Evolutionary conservation across 1,284 basidiomycete species (phyloP).

Genomic region (Coriolopsis trogii): DNA sequence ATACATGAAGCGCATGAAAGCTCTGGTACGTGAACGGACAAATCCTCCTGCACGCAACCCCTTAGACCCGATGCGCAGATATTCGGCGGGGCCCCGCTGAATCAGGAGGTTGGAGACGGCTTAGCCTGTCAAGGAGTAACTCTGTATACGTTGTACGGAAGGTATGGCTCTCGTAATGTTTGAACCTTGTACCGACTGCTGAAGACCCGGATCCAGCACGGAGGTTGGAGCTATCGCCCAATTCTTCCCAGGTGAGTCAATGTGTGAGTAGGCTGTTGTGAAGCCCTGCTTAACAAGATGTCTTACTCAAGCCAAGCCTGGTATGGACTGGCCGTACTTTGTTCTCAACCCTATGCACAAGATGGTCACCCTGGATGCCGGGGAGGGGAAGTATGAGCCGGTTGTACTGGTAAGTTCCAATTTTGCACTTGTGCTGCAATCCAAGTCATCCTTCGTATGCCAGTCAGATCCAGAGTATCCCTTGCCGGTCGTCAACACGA

Average conservation of each 20-base stretch:
- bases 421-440: background rate
- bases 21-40: background rate
- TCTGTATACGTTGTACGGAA: constrained; percentile 3
- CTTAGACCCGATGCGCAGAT: background rate
- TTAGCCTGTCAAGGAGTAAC: background rate
- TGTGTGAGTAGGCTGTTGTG: background rate
- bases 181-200: constrained; percentile 12
- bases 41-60: background rate
- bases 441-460: background rate
- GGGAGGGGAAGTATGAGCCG: constrained; percentile 4
- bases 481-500: constrained; percentile 3
- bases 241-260: background rate
- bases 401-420: constrained; percentile 1
- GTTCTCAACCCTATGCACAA: background rate
- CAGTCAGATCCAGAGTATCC: constrained; percentile 2
- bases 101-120: constrained; percentile 4
- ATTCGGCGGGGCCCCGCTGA: constrained; percentile 9
- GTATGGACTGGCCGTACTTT: constrained; percentile 13
- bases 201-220: background rate
- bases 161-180: background rate
- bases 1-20: background rate
- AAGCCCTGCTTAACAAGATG: background rate
- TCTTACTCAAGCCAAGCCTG: background rate
- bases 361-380: background rate
- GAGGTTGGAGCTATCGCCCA: too few relatives aligned